Evolutionary conservation across 148 eudicot species (phyloP), one percentile per base, ranked within the genome.

Genomic region (Cornus controversa): DNA sequence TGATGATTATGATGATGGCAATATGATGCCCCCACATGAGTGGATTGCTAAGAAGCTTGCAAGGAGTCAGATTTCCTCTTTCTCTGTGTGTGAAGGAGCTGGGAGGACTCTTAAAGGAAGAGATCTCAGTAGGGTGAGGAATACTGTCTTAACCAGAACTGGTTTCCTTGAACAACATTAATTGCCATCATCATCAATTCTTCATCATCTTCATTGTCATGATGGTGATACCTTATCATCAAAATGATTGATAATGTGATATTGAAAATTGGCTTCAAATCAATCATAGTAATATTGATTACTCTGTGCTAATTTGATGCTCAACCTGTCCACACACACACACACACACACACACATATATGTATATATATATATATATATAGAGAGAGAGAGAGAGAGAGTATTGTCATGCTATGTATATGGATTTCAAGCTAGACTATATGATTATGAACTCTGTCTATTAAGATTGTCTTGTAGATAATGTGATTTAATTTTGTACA

Each of bases 51-150:
- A 68, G 85, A 87, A 86, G 85, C 76, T 69, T 69, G 88, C 84
- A 54, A 90, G 88, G 83, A 85, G 67, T 64, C 84, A 78, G 69
- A 80, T 70, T 45, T 81, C 86, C 5, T 85, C 94, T 34, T 89
- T 86, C 69, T 92, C 97, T 13, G 94, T 92, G 10, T 89, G 94
- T 85, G 94, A 92, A 83, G 94, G 97, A 54, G 90, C 80, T 74
- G 97, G 91, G 72, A 90, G 92, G 79, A 90, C 94, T 28, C 91
- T 89, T 24, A 92, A 92, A 74, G 97, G 97, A 50, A 90, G 92
- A 75, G 97, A 92, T 82, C 91, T 89, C 8, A 87, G 90, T 31
- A 79, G 90, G 87, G 89, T 89, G 26, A 92, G 97, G 78, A 77
- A 92, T 86, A 91, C 89, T 68, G 85, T 92, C 25, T 80, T 89